Percentiles rank a stretch among this genome's conserved stretches.
These are phyloP conservation scores for Ascosphaera pollenicola DNA, from an alignment of 2,329 filamentous ascomycete species.

Conservation along the genomic window DNA sequence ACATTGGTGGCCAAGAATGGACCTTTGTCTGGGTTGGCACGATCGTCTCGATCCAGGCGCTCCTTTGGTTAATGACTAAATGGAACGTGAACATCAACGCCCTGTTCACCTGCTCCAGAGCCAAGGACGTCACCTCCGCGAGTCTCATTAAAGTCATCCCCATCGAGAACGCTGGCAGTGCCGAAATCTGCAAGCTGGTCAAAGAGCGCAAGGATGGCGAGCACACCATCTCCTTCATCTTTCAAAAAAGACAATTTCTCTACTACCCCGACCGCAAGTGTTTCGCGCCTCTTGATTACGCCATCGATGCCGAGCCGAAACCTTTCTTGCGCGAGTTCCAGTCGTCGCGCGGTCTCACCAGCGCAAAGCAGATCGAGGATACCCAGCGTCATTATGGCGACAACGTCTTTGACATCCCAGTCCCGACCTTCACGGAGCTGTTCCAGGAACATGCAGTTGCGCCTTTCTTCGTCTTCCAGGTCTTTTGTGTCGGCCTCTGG, in stretches of 20 bases:
- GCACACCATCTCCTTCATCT: slow-evolving; percentile 67
- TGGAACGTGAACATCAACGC: slow-evolving; percentile 84
- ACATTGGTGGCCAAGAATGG: slow-evolving; percentile 92
- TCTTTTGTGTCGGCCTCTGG: slow-evolving; percentile 97
- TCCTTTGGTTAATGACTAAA: slow-evolving; percentile 89
- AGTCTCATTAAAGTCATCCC: slow-evolving; percentile 84
- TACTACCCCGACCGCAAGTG: slow-evolving; percentile 47
- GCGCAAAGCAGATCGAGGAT: slow-evolving; percentile 51
- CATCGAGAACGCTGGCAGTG: slow-evolving; percentile 63
- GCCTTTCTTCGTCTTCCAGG: slow-evolving; percentile 97
- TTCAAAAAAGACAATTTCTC: slow-evolving; percentile 93
- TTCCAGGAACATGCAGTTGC: slow-evolving; percentile 98
- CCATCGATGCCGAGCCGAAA: slow-evolving; percentile 68
- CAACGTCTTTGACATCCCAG: slow-evolving; percentile 94
- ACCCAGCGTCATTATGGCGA: slow-evolving; percentile 81
- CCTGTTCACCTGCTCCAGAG: slow-evolving; percentile 56
- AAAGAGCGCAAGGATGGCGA: slow-evolving; percentile 56
- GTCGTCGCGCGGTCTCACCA: slow-evolving; percentile 50
- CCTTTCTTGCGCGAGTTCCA: slow-evolving; percentile 62
- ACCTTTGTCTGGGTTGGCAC: slow-evolving; percentile 84
- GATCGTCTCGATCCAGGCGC: slow-evolving; percentile 69
- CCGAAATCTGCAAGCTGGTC: slow-evolving; percentile 67
- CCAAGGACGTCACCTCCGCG: slow-evolving; percentile 48
- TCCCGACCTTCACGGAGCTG: slow-evolving; percentile 83
- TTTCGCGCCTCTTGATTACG: slow-evolving; percentile 68